Evolutionary conservation across 805 yeast species (phyloP), one percentile per base, ranked within the genome.

Genomic region (Schizosaccharomyces pombe): DNA sequence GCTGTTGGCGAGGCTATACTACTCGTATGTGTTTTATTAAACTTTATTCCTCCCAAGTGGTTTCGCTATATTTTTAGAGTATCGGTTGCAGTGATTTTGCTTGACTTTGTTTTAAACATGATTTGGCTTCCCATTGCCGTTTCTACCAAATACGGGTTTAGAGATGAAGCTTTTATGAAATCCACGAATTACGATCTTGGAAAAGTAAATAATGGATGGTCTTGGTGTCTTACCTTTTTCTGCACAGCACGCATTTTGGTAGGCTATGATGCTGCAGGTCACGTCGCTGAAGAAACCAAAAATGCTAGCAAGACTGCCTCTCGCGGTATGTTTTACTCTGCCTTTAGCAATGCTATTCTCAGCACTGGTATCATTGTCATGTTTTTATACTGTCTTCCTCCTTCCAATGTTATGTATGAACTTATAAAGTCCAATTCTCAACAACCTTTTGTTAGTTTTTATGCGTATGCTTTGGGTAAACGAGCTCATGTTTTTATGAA

Each of bases 111-210:
- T 14, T 53, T 60, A 40, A 58, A 59, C 53, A 29, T 60, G 39
- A 56, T 58, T 19, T 60, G 62, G 62, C 57, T 58, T 24, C 62
- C 62, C 11, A 58, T 60, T 30, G 60, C 60, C 14, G 61, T 59
- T 22, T 40, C 55, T 40, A 40, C 57, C 51, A 54, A 58, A 5
- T 59, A 60, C 51, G 62, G 61, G 30, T 60, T 60, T 53, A 60
- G 58, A 32, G 34, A 47, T 11, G 54, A 52, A 6, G 58, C 55
- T 34, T 58, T 56, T 11, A 57, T 60, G 31, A 53, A 55, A n/a
- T 54, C 55, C 4, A 30, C 34, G 4, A 16, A 49, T 28, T 49
- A 49, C 14, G 52, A 12, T 24, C 57, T 57, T 55, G 24, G 43
- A 16, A 55, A 57, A 14, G 59, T 56, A 19, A 56, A 60, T 16